Evolutionary conservation across 140 eudicot species (phyloP).

Genomic region (Cichorium intybus): DNA sequence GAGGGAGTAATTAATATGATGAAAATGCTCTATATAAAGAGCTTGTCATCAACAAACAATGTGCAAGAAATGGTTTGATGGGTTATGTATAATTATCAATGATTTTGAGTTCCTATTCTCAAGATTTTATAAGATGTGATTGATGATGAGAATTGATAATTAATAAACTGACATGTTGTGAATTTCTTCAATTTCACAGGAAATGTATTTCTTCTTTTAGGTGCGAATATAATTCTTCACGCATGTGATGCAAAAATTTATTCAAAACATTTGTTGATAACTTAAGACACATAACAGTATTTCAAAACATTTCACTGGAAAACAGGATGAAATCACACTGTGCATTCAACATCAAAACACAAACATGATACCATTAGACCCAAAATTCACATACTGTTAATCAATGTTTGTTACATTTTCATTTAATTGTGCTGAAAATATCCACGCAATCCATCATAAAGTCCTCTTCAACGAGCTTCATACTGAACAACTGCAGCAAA

Average conservation of each 20-base stretch:
- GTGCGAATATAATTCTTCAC: too few species aligned
- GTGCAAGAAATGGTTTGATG: too few species aligned
- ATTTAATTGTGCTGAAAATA: constrained; percentile 1
- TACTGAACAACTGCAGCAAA: constrained; percentile 42
- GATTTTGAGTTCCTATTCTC: too few species aligned
- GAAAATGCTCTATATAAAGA: too few species aligned
- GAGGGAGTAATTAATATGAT: too few species aligned
- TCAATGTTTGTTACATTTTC: constrained; percentile 4
- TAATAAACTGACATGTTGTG: too few species aligned
- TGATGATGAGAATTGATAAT: too few species aligned
- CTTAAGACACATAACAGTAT: background rate
- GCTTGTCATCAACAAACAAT: too few species aligned
- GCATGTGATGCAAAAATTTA: too few species aligned
- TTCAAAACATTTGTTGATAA: background rate
- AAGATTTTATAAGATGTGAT: too few species aligned
- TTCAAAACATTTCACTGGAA: background rate
- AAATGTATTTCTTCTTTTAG: too few species aligned
- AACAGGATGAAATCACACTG: background rate
- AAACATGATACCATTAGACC: constrained; percentile 13
- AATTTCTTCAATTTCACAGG: background rate
- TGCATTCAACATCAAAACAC: constrained; percentile 9
- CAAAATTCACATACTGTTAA: constrained; percentile 13
- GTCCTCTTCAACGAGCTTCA: constrained; percentile 40
- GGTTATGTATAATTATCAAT: too few species aligned
- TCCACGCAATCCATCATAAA: background rate